phyloP scores from a whole-genome alignment of 225 moss, liverwort and hornwort species.

The Physcomitrium patens region DNA sequence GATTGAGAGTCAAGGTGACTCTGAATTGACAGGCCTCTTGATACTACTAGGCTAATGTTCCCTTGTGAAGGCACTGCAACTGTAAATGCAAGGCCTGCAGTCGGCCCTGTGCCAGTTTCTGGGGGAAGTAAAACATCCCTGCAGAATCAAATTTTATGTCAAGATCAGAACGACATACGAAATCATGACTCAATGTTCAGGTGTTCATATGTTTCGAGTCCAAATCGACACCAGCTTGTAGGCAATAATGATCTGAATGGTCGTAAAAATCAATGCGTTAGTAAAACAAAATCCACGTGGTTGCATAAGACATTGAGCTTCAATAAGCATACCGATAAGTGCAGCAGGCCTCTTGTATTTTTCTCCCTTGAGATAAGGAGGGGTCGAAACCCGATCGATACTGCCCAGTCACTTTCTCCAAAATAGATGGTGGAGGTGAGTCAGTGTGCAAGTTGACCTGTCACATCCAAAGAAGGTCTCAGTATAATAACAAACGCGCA shows the following conservation, averaged over 20 bases:
- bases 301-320: not conserved
- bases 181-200: not conserved
- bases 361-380: conserved; percentile 64
- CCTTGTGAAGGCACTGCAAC: conserved; percentile 84
- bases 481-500: conserved; percentile 4
- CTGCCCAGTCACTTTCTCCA: conserved; percentile 79
- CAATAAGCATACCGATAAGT: conserved; percentile 69
- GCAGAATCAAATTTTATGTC: conserved; percentile 24
- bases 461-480: conserved; percentile 20
- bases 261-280: not conserved
- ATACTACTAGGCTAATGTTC: conserved; percentile 78
- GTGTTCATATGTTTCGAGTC: conserved; percentile 6
- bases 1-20: conserved; percentile 21
- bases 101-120: conserved; percentile 22
- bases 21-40: conserved; percentile 50
- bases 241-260: not conserved
- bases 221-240: conserved; percentile 8
- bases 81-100: conserved; percentile 59
- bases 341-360: conserved; percentile 78
- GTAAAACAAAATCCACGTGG: not conserved
- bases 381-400: conserved; percentile 91
- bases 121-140: conserved; percentile 68
- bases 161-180: conserved; percentile 9
- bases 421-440: conserved; percentile 73
- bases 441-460: conserved; percentile 97